Base-by-base conservation (phyloP, 78 protist genomes). In the Dictyostelium intermedium region DNA sequence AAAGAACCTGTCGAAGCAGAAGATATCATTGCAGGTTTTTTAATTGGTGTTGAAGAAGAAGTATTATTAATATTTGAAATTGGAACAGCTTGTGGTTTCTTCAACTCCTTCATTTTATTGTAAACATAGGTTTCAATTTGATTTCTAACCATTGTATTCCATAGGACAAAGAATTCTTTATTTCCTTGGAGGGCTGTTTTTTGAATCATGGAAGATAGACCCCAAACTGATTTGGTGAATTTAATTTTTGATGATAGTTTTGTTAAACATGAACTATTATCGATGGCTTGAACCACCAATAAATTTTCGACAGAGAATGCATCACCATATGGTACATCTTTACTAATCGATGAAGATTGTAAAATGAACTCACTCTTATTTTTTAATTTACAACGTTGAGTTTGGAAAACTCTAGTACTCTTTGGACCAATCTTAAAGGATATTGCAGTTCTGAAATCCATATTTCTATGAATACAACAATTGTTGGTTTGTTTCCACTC, bases 321-420 rank as follows among this genome's bases (percentile, higher is more conserved):
- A 82, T 92, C 96, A 45, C 96, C 96, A 66, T 92, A 92, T 1
- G 96, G 96, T 13, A 92, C 96, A 39, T 92, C 96, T 34, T 84
- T 85, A 11, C 84, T 72, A 35, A 83, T 66, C 0, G 92, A 85
- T 13, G 74, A 37, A 16, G 63, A 27, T 25, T 78, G 77, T 23
- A 85, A 16, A 14, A 82, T 23, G n/a, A 92, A 34, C 18, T 83
- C 91, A 41, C 66, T 78, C 61, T 85, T 86, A 32, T 66, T 70
- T 37, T 41, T 66, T 37, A 92, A 69, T 50, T 78, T 50, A 73
- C 96, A 92, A 37, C 92, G 61, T 45, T 91, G 95, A 45, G 84
- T 66, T 72, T 85, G 92, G n/a, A 1, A 16, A 34, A 92, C 96
- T 14, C 92, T 25, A 2, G 96, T 92, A n/a, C 78, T 47, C 50